Conservation (phyloP, 306 rosid genomes). For the Fragaria vesca region DNA sequence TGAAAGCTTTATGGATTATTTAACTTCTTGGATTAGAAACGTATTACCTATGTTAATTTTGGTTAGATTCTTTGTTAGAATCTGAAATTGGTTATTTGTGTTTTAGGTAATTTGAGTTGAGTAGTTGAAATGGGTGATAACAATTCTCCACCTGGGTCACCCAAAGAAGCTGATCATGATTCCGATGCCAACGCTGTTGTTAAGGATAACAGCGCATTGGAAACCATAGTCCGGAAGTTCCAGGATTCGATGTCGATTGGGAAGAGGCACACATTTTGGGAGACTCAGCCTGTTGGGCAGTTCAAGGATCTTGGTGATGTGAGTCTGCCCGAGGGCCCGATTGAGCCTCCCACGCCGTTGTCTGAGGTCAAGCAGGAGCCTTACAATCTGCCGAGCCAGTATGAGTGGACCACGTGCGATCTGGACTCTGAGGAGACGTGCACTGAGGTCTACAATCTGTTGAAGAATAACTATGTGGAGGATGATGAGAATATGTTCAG, state of each 20-base stretch:
- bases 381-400: constrained; percentile 77
- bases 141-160: constrained; percentile 40
- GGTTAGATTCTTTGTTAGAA: background rate
- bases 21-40: background rate
- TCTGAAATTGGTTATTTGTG: background rate
- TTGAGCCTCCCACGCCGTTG: constrained; percentile 69
- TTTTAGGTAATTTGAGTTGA: constrained; percentile 2
- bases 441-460: constrained; percentile 71
- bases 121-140: constrained; percentile 42
- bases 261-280: constrained; percentile 82
- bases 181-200: constrained; percentile 27
- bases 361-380: constrained; percentile 90
- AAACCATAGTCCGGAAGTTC: constrained; percentile 50
- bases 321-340: constrained; percentile 74
- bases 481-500: constrained; percentile 95
- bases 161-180: constrained; percentile 41
- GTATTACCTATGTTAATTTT: background rate
- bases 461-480: constrained; percentile 85
- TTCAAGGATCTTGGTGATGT: constrained; percentile 73
- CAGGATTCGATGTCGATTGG: constrained; percentile 75
- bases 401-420: constrained; percentile 94
- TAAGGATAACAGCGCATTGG: constrained; percentile 50
- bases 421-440: constrained; percentile 63
- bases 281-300: constrained; percentile 96
- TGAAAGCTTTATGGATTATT: background rate